Evolutionary conservation across 345 rosid genomes (phyloP).

Genomic region (Adansonia digitata): DNA sequence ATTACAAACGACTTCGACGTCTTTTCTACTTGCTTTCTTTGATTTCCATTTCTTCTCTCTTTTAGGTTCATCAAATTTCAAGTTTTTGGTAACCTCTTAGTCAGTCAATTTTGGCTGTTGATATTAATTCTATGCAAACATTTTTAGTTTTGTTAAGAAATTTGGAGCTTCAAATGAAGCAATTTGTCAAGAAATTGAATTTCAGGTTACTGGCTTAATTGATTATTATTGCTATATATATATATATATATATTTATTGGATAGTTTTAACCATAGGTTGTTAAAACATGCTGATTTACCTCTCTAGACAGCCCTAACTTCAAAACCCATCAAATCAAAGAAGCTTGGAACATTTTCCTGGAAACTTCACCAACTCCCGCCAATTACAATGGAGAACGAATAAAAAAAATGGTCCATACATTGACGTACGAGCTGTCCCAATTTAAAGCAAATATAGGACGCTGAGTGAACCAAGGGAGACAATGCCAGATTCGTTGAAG

Average conservation of each 20-base stretch:
- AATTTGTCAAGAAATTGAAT: background rate
- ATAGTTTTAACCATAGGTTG: no score
- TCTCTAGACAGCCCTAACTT: no score
- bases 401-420: constrained; percentile 5
- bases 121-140: no score
- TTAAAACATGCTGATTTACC: no score
- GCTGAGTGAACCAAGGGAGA: background rate
- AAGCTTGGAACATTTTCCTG: background rate
- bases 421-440: constrained; percentile 5
- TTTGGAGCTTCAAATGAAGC: background rate
- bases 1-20: background rate
- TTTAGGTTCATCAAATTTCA: background rate
- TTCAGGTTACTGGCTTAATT: no score
- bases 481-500: background rate
- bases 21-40: background rate
- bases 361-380: constrained; percentile 4
- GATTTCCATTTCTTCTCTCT: no score
- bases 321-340: background rate
- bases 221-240: no score
- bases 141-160: no score
- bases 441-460: background rate
- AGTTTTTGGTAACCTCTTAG: background rate
- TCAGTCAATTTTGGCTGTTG: no score
- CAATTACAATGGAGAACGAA: background rate
- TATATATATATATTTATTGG: no score